These are phyloP conservation scores for Hypoxylon sp. DNA, from an alignment of 2,329 filamentous ascomycete species.

Conservation along the genomic window DNA sequence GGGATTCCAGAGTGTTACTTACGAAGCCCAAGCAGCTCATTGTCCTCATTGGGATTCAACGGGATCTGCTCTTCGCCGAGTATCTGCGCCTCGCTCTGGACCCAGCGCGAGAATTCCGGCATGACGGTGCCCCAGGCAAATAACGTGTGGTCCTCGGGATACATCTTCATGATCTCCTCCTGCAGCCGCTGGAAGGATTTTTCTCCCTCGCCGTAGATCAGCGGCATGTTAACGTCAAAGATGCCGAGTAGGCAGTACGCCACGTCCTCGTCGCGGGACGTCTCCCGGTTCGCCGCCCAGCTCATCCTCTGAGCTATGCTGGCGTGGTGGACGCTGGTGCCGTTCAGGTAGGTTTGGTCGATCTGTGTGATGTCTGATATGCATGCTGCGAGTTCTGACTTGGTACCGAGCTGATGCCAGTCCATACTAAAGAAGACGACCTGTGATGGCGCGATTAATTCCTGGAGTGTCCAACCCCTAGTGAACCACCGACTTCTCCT, in stretches of 20 bases:
- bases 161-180: slow-evolving; percentile 33
- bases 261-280: slow-evolving; percentile 39
- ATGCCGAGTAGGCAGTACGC: slow-evolving; percentile 45
- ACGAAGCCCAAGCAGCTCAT: slow-evolving; percentile 10
- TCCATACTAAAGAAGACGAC: slow-evolving; percentile 35
- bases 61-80: slow-evolving; percentile 6
- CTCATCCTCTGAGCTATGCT: slow-evolving; percentile 41
- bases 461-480: slow-evolving; percentile 38
- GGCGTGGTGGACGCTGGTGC: slow-evolving; percentile 13
- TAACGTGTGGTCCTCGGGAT: slow-evolving; percentile 37
- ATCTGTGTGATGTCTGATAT: slow-evolving; percentile 36
- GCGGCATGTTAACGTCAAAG: slow-evolving; percentile 42
- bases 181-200: slow-evolving; percentile 40
- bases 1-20: too few species aligned
- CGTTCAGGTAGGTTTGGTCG: slow-evolving; percentile 26
- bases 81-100: neutral
- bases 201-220: slow-evolving; percentile 43
- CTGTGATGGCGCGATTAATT: slow-evolving; percentile 36
- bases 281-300: slow-evolving; percentile 39
- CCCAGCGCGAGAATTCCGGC: neutral
- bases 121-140: slow-evolving; percentile 37
- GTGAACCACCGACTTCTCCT: slow-evolving; percentile 20
- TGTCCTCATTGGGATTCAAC: slow-evolving; percentile 1
- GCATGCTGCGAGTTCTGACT: slow-evolving; percentile 26
- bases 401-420: slow-evolving; percentile 36